These are phyloP conservation scores for Nymphaea colorata DNA, from an alignment of 164 flowering plant species.

Conservation along the genomic window DNA sequence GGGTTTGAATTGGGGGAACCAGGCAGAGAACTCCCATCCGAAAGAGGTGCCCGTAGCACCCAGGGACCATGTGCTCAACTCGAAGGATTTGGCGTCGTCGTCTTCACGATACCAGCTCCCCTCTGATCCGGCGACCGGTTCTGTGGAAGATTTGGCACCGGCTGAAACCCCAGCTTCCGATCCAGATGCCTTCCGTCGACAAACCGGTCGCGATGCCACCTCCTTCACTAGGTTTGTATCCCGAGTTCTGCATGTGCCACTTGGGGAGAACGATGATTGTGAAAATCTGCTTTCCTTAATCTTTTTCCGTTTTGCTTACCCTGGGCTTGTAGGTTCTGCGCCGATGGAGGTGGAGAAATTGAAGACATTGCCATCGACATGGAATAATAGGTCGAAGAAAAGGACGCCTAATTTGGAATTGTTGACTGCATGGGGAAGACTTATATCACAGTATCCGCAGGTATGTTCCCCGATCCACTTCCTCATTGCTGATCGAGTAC, in stretches of 20 bases:
- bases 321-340: slow-evolving; percentile 13
- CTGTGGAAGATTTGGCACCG: neutral
- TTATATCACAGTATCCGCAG: slow-evolving; percentile 49
- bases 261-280: neutral
- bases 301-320: neutral
- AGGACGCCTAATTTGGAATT: slow-evolving; percentile 17
- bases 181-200: neutral
- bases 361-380: slow-evolving; percentile 34
- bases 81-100: neutral
- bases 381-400: slow-evolving; percentile 19
- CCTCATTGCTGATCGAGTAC: neutral
- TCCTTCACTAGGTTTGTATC: neutral
- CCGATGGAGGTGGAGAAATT: slow-evolving; percentile 34
- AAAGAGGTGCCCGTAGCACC: neutral
- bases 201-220: neutral
- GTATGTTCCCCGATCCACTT: slow-evolving; percentile 9
- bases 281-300: neutral
- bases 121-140: neutral
- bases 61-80: neutral
- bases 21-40: neutral
- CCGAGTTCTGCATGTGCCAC: neutral
- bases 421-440: slow-evolving; percentile 65
- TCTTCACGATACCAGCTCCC: neutral
- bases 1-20: neutral
- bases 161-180: neutral